Evolutionary conservation across 2,329 filamentous ascomycete genomes (phyloP).

Genomic region (Xylaria sp.): DNA sequence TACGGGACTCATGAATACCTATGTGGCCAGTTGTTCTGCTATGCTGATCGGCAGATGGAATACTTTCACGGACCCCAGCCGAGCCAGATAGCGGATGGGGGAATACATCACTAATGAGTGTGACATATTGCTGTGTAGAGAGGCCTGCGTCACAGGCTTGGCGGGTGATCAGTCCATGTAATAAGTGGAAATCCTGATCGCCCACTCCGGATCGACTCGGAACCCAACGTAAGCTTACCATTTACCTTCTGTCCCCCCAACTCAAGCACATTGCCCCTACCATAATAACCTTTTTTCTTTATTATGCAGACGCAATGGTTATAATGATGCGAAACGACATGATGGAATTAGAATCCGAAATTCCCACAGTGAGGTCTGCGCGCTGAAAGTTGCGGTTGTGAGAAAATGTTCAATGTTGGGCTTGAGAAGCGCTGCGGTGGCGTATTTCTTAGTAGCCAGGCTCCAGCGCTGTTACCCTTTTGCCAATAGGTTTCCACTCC

Average conservation of each 20-base stretch:
- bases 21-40: slow-evolving; percentile 3
- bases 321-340: not conserved
- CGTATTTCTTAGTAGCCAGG: not conserved
- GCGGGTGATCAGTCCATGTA: slow-evolving; percentile 24
- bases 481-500: not conserved
- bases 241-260: not conserved
- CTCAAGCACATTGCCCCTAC: not conserved
- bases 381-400: not conserved
- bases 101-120: not conserved
- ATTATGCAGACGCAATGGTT: no score
- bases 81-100: slow-evolving; percentile 11
- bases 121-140: slow-evolving; percentile 14
- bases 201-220: slow-evolving; percentile 27
- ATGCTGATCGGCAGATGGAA: slow-evolving; percentile 14
- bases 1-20: slow-evolving; percentile 9
- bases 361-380: not conserved
- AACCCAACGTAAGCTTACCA: slow-evolving; percentile 23
- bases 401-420: slow-evolving; percentile 3
- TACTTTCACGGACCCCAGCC: not conserved
- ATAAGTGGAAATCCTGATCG: slow-evolving; percentile 28
- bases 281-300: not conserved
- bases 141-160: slow-evolving; percentile 29
- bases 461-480: not conserved
- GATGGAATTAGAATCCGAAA: not conserved
- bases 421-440: not conserved